phyloP scores from a whole-genome alignment of 2,329 filamentous ascomycete species.

The Beauveria scarabaeidicola region DNA sequence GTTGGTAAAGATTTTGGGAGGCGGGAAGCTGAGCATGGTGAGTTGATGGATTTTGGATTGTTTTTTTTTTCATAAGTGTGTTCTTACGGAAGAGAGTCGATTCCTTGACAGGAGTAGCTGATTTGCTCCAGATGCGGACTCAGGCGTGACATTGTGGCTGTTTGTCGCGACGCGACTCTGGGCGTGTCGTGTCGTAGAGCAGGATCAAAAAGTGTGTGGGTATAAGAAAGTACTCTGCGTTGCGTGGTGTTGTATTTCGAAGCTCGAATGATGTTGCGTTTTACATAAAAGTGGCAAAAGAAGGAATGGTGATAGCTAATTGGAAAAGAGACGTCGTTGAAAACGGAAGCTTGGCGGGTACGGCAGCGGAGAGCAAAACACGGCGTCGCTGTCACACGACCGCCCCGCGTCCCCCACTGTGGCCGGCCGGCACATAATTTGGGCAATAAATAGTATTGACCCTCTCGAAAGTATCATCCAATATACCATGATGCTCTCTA shows the following conservation, averaged over 20 bases:
- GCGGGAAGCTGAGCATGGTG: constrained; percentile 58
- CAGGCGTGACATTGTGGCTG: constrained; percentile 54
- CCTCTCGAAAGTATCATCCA: no score
- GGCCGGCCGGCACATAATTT: background rate
- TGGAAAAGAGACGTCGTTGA: background rate
- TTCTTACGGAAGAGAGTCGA: constrained; percentile 63
- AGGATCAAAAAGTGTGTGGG: background rate
- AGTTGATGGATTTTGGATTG: background rate
- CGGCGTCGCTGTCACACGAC: background rate
- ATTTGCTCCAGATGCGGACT: constrained; percentile 70
- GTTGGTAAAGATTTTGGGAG: constrained; percentile 92
- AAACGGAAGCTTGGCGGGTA: background rate
- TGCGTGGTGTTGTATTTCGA: background rate
- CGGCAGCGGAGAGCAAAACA: constrained; percentile 2
- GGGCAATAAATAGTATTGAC: no score
- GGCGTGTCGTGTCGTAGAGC: background rate
- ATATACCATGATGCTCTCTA: no score
- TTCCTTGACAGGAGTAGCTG: constrained; percentile 64
- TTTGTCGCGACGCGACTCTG: background rate
- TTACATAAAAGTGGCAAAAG: background rate
- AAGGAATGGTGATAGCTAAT: background rate
- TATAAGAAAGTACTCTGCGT: no score
- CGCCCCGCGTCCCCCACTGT: background rate
- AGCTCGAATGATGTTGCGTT: background rate
- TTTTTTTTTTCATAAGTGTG: background rate